phyloP scores from a whole-genome alignment of 768 basidiomycete genomes.

The Baorangia bicolor region DNA sequence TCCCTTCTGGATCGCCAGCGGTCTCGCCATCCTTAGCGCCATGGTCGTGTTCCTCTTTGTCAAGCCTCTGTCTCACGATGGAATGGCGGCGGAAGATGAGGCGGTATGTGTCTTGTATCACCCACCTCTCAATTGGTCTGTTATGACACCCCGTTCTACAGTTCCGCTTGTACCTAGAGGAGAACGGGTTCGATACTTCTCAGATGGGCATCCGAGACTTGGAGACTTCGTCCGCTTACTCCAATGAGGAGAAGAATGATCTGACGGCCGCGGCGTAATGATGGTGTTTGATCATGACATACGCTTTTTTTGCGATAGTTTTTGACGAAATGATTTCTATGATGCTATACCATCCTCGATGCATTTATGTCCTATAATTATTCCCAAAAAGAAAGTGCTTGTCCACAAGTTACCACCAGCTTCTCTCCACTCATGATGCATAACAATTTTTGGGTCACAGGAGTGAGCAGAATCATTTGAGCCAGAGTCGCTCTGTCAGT shows the following conservation, averaged over 20 bases:
- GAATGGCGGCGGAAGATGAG: constrained; percentile 75
- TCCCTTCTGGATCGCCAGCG: constrained; percentile 86
- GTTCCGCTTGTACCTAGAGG: constrained; percentile 83
- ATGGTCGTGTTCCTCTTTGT: constrained; percentile 71
- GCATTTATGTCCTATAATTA: neutral
- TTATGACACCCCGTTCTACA: constrained; percentile 25
- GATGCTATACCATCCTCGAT: neutral
- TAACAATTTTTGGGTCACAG: no score
- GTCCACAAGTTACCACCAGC: no score
- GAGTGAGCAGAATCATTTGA: no score
- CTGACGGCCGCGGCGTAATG: constrained; percentile 11
- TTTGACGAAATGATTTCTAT: neutral
- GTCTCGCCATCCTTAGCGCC: constrained; percentile 80
- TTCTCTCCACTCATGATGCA: no score
- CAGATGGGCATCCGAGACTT: constrained; percentile 56
- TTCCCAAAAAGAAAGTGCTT: no score
- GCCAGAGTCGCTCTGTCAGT: no score
- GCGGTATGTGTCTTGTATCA: constrained; percentile 40
- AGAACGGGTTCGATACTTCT: constrained; percentile 74
- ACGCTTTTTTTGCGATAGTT: neutral
- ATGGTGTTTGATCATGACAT: constrained; percentile 1
- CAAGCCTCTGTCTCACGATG: constrained; percentile 69
- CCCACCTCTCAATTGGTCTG: neutral
- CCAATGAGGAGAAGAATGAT: constrained; percentile 20
- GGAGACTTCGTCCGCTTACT: constrained; percentile 22